These are phyloP conservation scores for Lodderomyces oxycetoniae DNA, from an alignment of 1,139 yeast species.

Conservation along the genomic window DNA sequence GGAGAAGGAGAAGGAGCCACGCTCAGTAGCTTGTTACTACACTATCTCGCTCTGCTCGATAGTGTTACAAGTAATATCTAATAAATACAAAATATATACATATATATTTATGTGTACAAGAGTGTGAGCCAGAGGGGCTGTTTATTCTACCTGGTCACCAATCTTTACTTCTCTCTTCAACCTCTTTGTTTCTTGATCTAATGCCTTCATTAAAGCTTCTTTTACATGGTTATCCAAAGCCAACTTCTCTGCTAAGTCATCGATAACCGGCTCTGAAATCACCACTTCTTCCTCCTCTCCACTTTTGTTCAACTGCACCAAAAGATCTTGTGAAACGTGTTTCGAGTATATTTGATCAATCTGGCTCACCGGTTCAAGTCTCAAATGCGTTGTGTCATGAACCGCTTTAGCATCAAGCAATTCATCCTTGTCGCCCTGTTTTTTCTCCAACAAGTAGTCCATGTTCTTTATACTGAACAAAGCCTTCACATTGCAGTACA, in stretches of 20 bases:
- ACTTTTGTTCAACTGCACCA: slow-evolving; percentile 11
- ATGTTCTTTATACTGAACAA: slow-evolving; percentile 70
- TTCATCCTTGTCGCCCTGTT: slow-evolving; percentile 13
- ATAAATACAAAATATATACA: background rate
- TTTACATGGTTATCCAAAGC: slow-evolving; percentile 36
- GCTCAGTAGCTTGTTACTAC: background rate
- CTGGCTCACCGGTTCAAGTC: slow-evolving; percentile 19
- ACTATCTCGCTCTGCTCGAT: background rate
- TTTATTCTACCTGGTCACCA: slow-evolving; percentile 15
- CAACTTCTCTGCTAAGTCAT: slow-evolving; percentile 24
- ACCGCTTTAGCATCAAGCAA: slow-evolving; percentile 5
- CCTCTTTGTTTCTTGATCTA: slow-evolving; percentile 41
- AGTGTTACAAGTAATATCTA: background rate
- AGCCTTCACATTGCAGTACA: slow-evolving; percentile 83
- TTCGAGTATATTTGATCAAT: slow-evolving; percentile 19
- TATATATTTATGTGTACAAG: background rate
- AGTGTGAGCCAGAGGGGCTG: background rate
- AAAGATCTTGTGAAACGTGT: background rate
- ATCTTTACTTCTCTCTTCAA: slow-evolving; percentile 19
- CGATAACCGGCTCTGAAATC: slow-evolving; percentile 29
- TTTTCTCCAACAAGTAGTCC: slow-evolving; percentile 36
- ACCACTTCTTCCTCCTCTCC: slow-evolving; percentile 28
- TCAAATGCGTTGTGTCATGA: slow-evolving; percentile 21
- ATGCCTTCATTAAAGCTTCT: slow-evolving; percentile 41
- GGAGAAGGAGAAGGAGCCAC: background rate